Evolutionary conservation across 2,329 filamentous ascomycete species (phyloP), one percentile per base, ranked within the genome.

Genomic region (Anisogramma anomala): DNA sequence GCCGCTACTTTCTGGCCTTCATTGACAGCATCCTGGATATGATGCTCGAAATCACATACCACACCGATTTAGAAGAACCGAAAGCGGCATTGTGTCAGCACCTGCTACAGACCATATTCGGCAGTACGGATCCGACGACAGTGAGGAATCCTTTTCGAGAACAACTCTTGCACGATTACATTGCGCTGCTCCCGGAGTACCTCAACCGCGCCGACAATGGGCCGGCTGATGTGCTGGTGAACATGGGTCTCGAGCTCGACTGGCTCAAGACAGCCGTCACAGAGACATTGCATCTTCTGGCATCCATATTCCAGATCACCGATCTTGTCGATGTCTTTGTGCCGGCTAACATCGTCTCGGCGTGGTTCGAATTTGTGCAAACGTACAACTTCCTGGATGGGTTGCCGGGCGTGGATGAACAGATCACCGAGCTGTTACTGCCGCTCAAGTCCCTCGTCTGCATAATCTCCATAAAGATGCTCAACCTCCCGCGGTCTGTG

Each of bases 341-440:
- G 10, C 66, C 76, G 13, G 68, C 74, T 14, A 64, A 70, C 11
- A 59, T 78, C 6, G 67, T 87, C 14, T 64, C 74, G 28, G 68
- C 74, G 48, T 94, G 86, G 86, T 86, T 88, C 52, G 64, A 70
- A n/a, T 63, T 88, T 36, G 79, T 88, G 68, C 66, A 72, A 31
- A 66, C 74, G 11, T 79, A 75, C 53, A 65, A 62, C 37, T 94
- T 93, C 54, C 72, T 95, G 48, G 74, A 81, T 43, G 65, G 68
- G 8, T 66, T 88, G 35, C 61, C 68, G 45, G 63, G 66, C 39
- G 72, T 79, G 61, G 55, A 66, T 39, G 60, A 68, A 41, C 56
- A 57, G 22, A 62, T 67, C 27, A 55, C 59, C 1, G 70, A 72
- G 41, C 57, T 84, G n/a, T 58, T 75, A 19, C 58, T 72, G 36